A percentile compares a stretch with the other conserved stretches of the same genome.
Conservation (phyloP, 352 stramenopile species). For the Phytophthora pistaciae region DNA sequence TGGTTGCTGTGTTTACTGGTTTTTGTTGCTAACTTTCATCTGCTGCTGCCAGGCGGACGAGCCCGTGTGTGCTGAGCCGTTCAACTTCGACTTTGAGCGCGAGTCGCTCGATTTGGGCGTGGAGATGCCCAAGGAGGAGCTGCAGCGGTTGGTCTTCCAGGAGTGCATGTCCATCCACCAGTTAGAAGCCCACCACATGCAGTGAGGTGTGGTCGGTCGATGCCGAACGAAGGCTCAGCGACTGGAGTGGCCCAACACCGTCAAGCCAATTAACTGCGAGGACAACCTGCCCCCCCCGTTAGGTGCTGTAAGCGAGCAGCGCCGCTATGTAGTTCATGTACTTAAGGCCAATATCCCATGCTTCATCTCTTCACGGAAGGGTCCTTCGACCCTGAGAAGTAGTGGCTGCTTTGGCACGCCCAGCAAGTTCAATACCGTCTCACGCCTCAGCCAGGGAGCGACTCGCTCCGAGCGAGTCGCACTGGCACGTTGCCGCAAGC, state of each 20-base stretch:
- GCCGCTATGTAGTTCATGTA: conserved; percentile 34
- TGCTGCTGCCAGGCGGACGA: conserved; percentile 74
- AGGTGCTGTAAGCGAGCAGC: conserved; percentile 4
- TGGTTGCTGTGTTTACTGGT: not conserved
- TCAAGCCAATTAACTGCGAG: not conserved
- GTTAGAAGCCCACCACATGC: conserved; percentile 73
- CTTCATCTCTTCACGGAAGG: not conserved
- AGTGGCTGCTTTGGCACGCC: not conserved
- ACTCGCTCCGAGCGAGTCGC: too few species aligned
- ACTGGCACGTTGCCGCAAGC: too few species aligned
- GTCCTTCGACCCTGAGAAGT: too few species aligned
- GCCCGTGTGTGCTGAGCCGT: conserved; percentile 76
- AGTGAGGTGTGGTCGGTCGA: conserved; percentile 31
- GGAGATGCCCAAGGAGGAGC: conserved; percentile 87
- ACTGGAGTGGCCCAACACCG: not conserved
- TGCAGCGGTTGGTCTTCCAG: conserved; percentile 85
- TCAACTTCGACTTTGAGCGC: conserved; percentile 91
- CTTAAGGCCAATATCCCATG: conserved; percentile 8
- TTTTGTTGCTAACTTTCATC: not conserved
- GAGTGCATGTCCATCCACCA: conserved; percentile 82
- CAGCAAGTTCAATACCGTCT: too few species aligned
- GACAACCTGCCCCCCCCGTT: not conserved
- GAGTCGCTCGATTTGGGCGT: conserved; percentile 83
- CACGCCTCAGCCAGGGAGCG: too few species aligned
- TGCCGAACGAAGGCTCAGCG: conserved; percentile 15